Evolutionary conservation across 371 early-diverging fungal genomes (phyloP).

Genomic region (Saksenaea vasiformis): DNA sequence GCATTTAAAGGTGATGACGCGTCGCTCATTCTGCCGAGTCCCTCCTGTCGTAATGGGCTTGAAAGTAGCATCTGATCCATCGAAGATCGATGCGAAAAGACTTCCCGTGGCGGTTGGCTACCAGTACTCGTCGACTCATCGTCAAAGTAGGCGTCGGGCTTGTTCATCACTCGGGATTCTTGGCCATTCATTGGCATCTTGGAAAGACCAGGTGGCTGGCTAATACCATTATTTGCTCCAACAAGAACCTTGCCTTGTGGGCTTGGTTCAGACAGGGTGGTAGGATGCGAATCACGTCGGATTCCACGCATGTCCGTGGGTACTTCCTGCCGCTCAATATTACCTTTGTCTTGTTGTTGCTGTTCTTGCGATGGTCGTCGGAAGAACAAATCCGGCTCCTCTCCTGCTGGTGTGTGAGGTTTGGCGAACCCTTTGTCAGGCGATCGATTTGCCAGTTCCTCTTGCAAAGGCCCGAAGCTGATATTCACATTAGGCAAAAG

Average conservation of each 20-base stretch:
- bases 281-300: background rate
- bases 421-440: background rate
- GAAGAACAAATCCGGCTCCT: slow-evolving; percentile 2
- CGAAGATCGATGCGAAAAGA: background rate
- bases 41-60: background rate
- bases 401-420: slow-evolving; percentile 9
- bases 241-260: background rate
- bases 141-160: slow-evolving; percentile 1
- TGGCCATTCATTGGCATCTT: background rate
- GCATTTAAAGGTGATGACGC: background rate
- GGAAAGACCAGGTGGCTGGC: background rate
- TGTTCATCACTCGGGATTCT: background rate
- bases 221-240: background rate
- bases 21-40: background rate
- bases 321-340: background rate
- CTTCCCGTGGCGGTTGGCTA: background rate
- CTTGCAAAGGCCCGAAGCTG: slow-evolving; percentile 57
- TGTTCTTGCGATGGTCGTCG: background rate
- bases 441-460: slow-evolving; percentile 10
- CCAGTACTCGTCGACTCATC: background rate
- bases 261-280: background rate
- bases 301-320: too few relatives aligned
- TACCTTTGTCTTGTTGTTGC: background rate
- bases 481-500: slow-evolving; percentile 73
- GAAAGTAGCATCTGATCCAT: slow-evolving; percentile 2